Evolutionary conservation across 2,329 filamentous ascomycete species (phyloP), one percentile per base, ranked within the genome.

Genomic region (Alternaria solani): DNA sequence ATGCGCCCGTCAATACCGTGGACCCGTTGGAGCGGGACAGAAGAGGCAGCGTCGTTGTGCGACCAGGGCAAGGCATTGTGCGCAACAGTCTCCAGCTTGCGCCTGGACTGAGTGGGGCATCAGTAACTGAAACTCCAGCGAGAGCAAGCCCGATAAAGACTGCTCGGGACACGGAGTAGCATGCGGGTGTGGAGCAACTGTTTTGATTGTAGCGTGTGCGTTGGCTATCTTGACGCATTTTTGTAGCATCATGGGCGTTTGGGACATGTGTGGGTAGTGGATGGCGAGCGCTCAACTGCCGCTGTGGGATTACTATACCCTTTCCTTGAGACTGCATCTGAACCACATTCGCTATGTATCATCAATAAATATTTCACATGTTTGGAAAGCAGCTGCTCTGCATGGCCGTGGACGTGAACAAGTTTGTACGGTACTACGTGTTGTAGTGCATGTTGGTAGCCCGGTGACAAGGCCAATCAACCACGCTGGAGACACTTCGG

Each of bases 161-260:
- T 57, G 80, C 81, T 6, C 81, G 82, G 59, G 77, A 83, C 73
- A 55, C 82, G 57, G 81, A 82, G 55, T 80, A 74, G 62, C 32
- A 55, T 25, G 18, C 38, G 41, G 32, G 28, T 16, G 49, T 49
- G 12, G 46, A 43, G 25, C 42, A 28, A 36, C 51, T 41, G 11
- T 39, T 49, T 25, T 49, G 44, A 51, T 47, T 47, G 16, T 32
- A 43, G 51, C 56, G 51, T 51, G 46, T 51, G 57, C 53, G 41
- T 52, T 42, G 47, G 34, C 25, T 49, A 41, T 55, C 42, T 43
- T 34, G 41, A 42, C 34, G 39, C 43, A 62, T 34, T 36, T 36
- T 7, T 42, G 39, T 38, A 61, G 67, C 68, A 71, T 71, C 55
- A 39, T 53, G 42, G 57, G 57, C 57, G 57, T 59, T 59, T 43